Conservation (phyloP, 352 stramenopile species). For the Globisporangium cylindrosporum region DNA sequence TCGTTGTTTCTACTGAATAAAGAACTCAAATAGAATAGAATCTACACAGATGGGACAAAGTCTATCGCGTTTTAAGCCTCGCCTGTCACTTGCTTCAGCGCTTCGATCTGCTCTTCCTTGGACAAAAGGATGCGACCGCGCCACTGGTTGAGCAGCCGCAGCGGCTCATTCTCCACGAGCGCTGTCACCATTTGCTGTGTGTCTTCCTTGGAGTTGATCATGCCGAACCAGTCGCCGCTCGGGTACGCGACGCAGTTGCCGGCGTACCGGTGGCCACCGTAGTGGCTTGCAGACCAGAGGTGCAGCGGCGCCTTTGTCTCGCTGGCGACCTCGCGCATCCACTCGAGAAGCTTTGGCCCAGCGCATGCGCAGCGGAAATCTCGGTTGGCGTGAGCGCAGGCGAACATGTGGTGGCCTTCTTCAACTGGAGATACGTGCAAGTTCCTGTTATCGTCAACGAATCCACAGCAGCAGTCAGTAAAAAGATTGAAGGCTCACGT, state of each 20-base stretch:
- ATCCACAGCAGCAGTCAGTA: neutral
- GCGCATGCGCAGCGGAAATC: slow-evolving; percentile 75
- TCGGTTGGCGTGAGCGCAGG: slow-evolving; percentile 57
- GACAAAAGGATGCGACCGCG: slow-evolving; percentile 57
- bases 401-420: slow-evolving; percentile 55
- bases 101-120: slow-evolving; percentile 46
- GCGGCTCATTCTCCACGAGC: slow-evolving; percentile 35
- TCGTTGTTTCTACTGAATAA: neutral
- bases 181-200: slow-evolving; percentile 39
- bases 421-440: slow-evolving; percentile 38
- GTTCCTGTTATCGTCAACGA: slow-evolving; percentile 21
- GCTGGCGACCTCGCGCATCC: slow-evolving; percentile 43
- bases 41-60: neutral
- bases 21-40: slow-evolving; percentile 1
- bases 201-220: slow-evolving; percentile 58
- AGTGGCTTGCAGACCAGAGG: slow-evolving; percentile 67
- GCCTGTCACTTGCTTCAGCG: slow-evolving; percentile 28
- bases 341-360: slow-evolving; percentile 63
- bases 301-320: slow-evolving; percentile 31
- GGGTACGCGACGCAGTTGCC: slow-evolving; percentile 74
- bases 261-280: slow-evolving; percentile 70
- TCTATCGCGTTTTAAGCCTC: neutral
- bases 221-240: slow-evolving; percentile 72
- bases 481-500: too few species aligned
- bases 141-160: slow-evolving; percentile 55